Evolutionary conservation across 2,329 filamentous ascomycete species (phyloP).

Genomic region (Septoria linicola): DNA sequence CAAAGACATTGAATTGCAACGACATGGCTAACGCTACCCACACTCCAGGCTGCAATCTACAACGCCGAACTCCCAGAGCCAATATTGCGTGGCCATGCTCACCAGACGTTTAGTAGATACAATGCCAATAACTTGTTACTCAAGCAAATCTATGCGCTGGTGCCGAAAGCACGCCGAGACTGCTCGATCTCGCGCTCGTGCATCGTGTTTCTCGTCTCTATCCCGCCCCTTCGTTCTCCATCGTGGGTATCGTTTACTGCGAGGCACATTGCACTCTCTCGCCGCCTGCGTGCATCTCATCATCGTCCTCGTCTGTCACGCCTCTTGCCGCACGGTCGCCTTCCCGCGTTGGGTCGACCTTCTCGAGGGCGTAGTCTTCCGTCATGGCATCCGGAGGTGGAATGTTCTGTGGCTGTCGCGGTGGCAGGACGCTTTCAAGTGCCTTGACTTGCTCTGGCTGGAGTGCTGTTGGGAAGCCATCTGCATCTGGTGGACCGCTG

Average conservation of each 20-base stretch:
- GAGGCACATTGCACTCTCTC: slow-evolving; percentile 85
- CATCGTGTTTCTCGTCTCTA: slow-evolving; percentile 6
- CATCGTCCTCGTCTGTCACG: slow-evolving; percentile 62
- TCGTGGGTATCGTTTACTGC: slow-evolving; percentile 59
- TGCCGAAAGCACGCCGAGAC: neutral
- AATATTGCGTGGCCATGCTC: slow-evolving; percentile 1
- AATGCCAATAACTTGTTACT: neutral
- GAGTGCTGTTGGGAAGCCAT: slow-evolving; percentile 44
- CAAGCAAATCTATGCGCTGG: slow-evolving; percentile 12
- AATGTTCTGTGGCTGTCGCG: slow-evolving; percentile 61
- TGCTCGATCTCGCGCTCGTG: slow-evolving; percentile 1
- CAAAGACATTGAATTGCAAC: slow-evolving; percentile 1
- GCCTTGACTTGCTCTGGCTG: slow-evolving; percentile 69
- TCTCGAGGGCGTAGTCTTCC: slow-evolving; percentile 83
- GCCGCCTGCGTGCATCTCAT: slow-evolving; percentile 60
- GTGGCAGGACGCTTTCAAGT: slow-evolving; percentile 81
- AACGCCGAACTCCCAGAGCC: slow-evolving; percentile 6
- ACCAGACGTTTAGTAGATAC: slow-evolving; percentile 2
- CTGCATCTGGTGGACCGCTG: slow-evolving; percentile 39
- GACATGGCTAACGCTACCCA: neutral
- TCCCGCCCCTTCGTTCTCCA: slow-evolving; percentile 6
- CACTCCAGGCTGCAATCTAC: slow-evolving; percentile 1
- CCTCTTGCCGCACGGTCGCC: slow-evolving; percentile 63
- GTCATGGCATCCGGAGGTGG: slow-evolving; percentile 86
- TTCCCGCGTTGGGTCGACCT: slow-evolving; percentile 68